These are phyloP conservation scores for Tricholoma matsutake DNA, from an alignment of 768 basidiomycete genomes.

Conservation along the genomic window DNA sequence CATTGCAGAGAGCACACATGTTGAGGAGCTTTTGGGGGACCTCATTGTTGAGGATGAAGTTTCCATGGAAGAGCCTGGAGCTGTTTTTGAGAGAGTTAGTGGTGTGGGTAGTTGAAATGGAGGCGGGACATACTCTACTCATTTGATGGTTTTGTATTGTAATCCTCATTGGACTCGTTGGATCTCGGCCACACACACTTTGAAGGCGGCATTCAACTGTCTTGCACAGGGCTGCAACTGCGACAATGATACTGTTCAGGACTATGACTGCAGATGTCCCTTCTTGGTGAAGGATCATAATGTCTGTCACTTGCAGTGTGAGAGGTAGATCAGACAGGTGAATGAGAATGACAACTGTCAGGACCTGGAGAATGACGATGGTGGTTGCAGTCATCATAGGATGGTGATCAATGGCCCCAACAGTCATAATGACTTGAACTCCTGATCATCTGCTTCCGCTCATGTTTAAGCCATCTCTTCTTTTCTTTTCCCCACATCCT, in stretches of 20 bases:
- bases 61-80: conserved; percentile 92
- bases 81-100: too few species aligned
- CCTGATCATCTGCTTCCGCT: conserved; percentile 31
- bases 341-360: conserved; percentile 41
- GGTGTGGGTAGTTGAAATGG: too few species aligned
- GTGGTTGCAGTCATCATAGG: conserved; percentile 31
- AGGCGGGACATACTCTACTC: too few species aligned
- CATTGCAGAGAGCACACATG: conserved; percentile 71
- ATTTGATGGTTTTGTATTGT: too few species aligned
- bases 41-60: conserved; percentile 86
- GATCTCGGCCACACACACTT: conserved; percentile 44
- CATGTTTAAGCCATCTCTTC: conserved; percentile 38
- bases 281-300: conserved; percentile 25
- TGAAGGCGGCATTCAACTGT: conserved; percentile 17
- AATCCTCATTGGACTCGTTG: conserved; percentile 49
- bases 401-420: conserved; percentile 20
- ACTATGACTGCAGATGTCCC: conserved; percentile 28
- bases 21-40: conserved; percentile 88
- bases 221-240: conserved; percentile 28
- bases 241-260: conserved; percentile 31
- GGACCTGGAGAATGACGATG: conserved; percentile 49
- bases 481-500: conserved; percentile 49
- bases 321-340: conserved; percentile 22
- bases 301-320: conserved; percentile 22
- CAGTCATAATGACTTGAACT: conserved; percentile 18